Evolutionary conservation across 2,329 filamentous ascomycete species (phyloP).

Genomic region (Lasiodiplodia sp.): DNA sequence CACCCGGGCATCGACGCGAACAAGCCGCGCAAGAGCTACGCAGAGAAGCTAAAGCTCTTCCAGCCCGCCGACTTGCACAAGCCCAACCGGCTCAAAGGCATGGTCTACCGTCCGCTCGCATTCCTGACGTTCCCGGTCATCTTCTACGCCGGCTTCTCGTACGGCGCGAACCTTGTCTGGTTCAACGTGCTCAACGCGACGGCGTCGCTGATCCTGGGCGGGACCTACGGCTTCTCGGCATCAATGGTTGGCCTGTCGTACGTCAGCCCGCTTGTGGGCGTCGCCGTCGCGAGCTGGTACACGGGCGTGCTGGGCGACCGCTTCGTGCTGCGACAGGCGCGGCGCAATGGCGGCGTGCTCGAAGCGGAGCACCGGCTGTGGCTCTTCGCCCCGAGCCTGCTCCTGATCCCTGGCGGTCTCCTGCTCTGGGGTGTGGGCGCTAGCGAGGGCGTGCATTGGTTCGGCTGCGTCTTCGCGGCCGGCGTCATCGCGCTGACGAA

Average conservation of each 20-base stretch:
- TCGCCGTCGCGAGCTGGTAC: slow-evolving; percentile 41
- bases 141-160: slow-evolving; percentile 50
- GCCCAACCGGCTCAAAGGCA: slow-evolving; percentile 39
- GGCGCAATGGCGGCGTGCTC: slow-evolving; percentile 48
- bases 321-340: slow-evolving; percentile 44
- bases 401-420: slow-evolving; percentile 54
- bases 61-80: slow-evolving; percentile 41
- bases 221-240: slow-evolving; percentile 48
- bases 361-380: slow-evolving; percentile 52
- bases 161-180: slow-evolving; percentile 51
- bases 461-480: slow-evolving; percentile 59
- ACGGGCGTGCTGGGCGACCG: slow-evolving; percentile 46
- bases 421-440: slow-evolving; percentile 62
- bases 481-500: slow-evolving; percentile 55
- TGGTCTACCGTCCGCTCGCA: slow-evolving; percentile 42
- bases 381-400: slow-evolving; percentile 47
- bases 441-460: slow-evolving; percentile 57
- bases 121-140: slow-evolving; percentile 50
- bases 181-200: slow-evolving; percentile 55
- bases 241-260: slow-evolving; percentile 50
- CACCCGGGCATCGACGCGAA: not conserved
- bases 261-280: slow-evolving; percentile 45
- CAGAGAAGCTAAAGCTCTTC: slow-evolving; percentile 44
- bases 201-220: slow-evolving; percentile 47
- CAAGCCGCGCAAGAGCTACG: slow-evolving; percentile 39